Base-by-base conservation (phyloP, 2,329 filamentous ascomycete genomes). In the Colletotrichum tropicicola region DNA sequence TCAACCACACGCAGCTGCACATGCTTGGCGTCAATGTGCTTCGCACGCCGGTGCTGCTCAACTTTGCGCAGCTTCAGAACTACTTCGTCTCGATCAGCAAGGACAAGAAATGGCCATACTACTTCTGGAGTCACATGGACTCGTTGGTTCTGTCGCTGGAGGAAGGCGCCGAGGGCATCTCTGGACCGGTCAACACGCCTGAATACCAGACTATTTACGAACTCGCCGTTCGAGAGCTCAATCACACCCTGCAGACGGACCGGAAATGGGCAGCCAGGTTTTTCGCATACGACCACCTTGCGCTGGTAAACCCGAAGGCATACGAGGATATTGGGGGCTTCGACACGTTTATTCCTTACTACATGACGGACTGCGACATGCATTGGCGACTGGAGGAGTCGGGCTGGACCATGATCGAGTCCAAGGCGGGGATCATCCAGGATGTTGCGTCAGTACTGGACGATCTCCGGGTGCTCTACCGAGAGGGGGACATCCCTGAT, bases 121-220 rank as follows among this genome's bases (percentile, higher is more conserved):
- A 85, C 70, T 88, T 85, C 70, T 87, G 84, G 83, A 80, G 77
- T 12, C 85, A 87, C 70, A 85, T 85, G 81, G 85, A 88, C 67
- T 79, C 86, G 1, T 72, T 81, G 2, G 79, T 78, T 0, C 63
- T 82, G 2, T 78, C 78, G 3, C 79, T 76, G 49, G 82, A 85
- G 53, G 73, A 74, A 35, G 80, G 79, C 2, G 57, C 32, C 2
- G 48, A 60, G 5, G 56, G 65, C 1, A 23, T 70, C 1, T 71
- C 73, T 1, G 65, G 59, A 3, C 35, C 49, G 1, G 74, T 77
- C n/a, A 71, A 73, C 51, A 71, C 80, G 12, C 68, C 72, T 2
- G 79, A 74, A 0, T 82, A 82, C 70, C 79, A 78, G 67, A 76
- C 76, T 8, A 67, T 82, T 5, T 83, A 83, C 70, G 75, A 77